Evolutionary conservation across 495 filamentous ascomycete species (phyloP).

Genomic region (Sordaria brevicollis): DNA sequence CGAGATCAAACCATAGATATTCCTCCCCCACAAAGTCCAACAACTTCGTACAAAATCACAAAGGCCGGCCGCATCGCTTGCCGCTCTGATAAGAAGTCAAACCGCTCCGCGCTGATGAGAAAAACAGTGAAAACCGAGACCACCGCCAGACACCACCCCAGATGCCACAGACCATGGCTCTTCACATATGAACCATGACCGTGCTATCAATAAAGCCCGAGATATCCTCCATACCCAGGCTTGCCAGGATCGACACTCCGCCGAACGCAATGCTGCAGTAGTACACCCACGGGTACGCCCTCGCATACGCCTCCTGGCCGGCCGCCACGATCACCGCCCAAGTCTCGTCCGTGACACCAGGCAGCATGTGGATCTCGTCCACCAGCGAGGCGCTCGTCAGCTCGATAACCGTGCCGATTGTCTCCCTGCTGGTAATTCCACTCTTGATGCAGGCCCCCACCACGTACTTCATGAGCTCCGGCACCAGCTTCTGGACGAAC

Average conservation of each 20-base stretch:
- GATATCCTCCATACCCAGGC: slow-evolving; percentile 54
- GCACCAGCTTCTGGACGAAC: slow-evolving; percentile 54
- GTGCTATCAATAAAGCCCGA: slow-evolving; percentile 58
- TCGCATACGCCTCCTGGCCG: slow-evolving; percentile 52
- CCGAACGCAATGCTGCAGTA: slow-evolving; percentile 61
- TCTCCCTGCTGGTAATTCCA: slow-evolving; percentile 39
- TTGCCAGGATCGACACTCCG: slow-evolving; percentile 48
- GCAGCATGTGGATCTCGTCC: slow-evolving; percentile 40
- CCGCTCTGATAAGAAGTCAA: not conserved
- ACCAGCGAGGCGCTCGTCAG: slow-evolving; percentile 49
- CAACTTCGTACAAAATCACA: not conserved
- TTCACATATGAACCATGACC: slow-evolving; percentile 53
- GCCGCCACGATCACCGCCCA: slow-evolving; percentile 50
- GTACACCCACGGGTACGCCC: slow-evolving; percentile 59
- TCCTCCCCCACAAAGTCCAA: not conserved
- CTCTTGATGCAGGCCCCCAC: slow-evolving; percentile 42
- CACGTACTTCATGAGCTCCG: slow-evolving; percentile 40
- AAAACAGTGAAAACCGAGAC: not conserved
- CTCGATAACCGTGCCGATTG: slow-evolving; percentile 38
- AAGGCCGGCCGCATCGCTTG: not conserved
- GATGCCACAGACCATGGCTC: not conserved
- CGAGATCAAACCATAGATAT: not conserved
- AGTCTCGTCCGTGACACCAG: slow-evolving; percentile 46
- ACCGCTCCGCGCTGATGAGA: not conserved
- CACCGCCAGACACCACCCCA: not conserved